These are phyloP conservation scores for Botrytis byssoidea DNA, from an alignment of 2,329 filamentous ascomycete genomes.

Conservation along the genomic window DNA sequence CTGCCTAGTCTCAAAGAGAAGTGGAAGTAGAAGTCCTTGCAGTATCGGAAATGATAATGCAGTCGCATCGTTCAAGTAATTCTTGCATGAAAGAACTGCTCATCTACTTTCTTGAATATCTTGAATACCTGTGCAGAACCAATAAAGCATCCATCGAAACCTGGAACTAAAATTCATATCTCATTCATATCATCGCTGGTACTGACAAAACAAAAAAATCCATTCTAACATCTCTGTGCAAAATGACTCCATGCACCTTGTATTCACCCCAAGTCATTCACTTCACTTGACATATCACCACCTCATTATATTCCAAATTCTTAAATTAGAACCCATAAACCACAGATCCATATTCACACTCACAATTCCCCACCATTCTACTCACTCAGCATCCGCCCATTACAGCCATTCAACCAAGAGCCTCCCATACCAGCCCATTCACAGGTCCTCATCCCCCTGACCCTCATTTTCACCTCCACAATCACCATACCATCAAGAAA, in stretches of 20 bases:
- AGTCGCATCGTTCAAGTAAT: neutral
- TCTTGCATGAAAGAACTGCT: neutral
- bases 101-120: neutral
- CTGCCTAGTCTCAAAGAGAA: neutral
- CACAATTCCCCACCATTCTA: neutral
- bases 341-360: neutral
- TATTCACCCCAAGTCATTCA: neutral
- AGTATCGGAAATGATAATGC: neutral
- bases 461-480: neutral
- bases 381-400: neutral
- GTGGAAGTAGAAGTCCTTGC: fast-evolving
- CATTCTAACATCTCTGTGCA: neutral
- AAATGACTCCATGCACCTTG: neutral
- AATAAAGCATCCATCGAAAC: neutral
- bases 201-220: neutral
- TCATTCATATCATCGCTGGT: neutral
- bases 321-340: neutral
- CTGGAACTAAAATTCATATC: neutral
- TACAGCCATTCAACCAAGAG: neutral
- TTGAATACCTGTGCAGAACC: neutral
- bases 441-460: neutral
- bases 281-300: neutral
- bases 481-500: neutral
- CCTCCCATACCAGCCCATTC: neutral
- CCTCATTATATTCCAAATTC: neutral